These are phyloP conservation scores for Phoma sp. DNA, from an alignment of 2,329 filamentous ascomycete species.

Conservation along the genomic window DNA sequence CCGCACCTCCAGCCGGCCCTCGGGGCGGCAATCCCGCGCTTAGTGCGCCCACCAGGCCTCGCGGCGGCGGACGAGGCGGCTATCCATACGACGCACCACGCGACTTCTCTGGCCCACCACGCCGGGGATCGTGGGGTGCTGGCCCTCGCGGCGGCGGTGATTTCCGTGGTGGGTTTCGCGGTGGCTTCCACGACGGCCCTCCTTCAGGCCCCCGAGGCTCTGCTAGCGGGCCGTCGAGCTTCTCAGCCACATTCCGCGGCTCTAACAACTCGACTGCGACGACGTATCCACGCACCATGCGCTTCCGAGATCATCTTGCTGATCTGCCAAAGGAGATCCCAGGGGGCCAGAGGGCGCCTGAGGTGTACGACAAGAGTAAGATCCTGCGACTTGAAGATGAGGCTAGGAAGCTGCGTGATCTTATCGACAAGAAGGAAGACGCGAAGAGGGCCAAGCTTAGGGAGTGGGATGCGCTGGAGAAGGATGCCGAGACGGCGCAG, in stretches of 20 bases:
- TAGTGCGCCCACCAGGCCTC: slow-evolving; percentile 49
- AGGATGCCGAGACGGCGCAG: slow-evolving; percentile 54
- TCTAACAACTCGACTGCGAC: slow-evolving; percentile 52
- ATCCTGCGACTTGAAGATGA: slow-evolving; percentile 56
- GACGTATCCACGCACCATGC: slow-evolving; percentile 56
- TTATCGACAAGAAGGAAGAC: slow-evolving; percentile 56
- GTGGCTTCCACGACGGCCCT: slow-evolving; percentile 30
- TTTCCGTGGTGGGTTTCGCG: slow-evolving; percentile 32
- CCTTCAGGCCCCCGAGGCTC: slow-evolving; percentile 46
- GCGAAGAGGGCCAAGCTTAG: slow-evolving; percentile 51
- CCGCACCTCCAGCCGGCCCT: slow-evolving; percentile 44
- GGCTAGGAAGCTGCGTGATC: slow-evolving; percentile 51
- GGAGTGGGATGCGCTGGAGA: slow-evolving; percentile 55
- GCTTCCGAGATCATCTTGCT: slow-evolving; percentile 52
- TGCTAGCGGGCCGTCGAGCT: slow-evolving; percentile 34
- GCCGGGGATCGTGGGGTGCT: slow-evolving; percentile 46
- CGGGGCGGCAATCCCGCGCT: slow-evolving; percentile 46
- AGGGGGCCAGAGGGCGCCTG: slow-evolving; percentile 53
- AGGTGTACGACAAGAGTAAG: slow-evolving; percentile 52
- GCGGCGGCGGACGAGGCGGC: slow-evolving; percentile 50
- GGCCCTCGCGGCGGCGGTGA: slow-evolving; percentile 41
- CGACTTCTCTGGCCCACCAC: slow-evolving; percentile 42
- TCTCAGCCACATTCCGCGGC: slow-evolving; percentile 50
- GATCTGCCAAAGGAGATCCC: slow-evolving; percentile 54
- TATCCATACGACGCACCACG: slow-evolving; percentile 48